Percentiles rank a stretch among this genome's conserved stretches.
Evolutionary conservation across 768 basidiomycete genomes (phyloP).

Genomic region (Tulasnella sp.): DNA sequence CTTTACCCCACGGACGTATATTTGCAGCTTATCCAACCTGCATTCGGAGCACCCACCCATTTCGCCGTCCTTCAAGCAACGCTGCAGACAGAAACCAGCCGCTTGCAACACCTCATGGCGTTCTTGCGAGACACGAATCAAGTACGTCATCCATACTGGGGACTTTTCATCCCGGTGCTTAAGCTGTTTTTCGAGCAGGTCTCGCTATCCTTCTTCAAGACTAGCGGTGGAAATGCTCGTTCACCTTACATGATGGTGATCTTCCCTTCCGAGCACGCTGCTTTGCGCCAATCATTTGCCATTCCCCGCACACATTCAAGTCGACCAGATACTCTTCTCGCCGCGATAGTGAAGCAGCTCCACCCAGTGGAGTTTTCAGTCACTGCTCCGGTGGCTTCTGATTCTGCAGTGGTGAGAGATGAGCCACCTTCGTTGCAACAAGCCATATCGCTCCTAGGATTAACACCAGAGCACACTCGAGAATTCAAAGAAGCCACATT

Average conservation of each 20-base stretch:
- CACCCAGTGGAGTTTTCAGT: background rate
- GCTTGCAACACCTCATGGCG: background rate
- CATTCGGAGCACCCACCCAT: background rate
- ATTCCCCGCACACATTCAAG: background rate
- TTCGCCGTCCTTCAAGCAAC: background rate
- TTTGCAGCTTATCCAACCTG: background rate
- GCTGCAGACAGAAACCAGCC: background rate
- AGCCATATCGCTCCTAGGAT: background rate
- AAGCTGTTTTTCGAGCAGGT: background rate
- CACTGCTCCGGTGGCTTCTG: background rate
- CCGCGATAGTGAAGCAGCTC: constrained; percentile 2
- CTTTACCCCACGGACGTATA: background rate
- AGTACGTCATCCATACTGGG: background rate
- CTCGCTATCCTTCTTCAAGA: background rate
- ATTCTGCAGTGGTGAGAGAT: background rate
- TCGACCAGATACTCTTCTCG: background rate
- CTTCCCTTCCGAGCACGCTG: background rate
- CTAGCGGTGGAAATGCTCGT: background rate
- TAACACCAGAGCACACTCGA: background rate
- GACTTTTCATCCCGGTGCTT: background rate
- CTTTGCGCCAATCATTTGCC: background rate
- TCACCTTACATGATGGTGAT: background rate
- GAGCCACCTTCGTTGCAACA: background rate
- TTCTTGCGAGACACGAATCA: background rate
- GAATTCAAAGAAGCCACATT: background rate